Conservation (phyloP, 331 rosid genomes). For the Quercus phellos region DNA sequence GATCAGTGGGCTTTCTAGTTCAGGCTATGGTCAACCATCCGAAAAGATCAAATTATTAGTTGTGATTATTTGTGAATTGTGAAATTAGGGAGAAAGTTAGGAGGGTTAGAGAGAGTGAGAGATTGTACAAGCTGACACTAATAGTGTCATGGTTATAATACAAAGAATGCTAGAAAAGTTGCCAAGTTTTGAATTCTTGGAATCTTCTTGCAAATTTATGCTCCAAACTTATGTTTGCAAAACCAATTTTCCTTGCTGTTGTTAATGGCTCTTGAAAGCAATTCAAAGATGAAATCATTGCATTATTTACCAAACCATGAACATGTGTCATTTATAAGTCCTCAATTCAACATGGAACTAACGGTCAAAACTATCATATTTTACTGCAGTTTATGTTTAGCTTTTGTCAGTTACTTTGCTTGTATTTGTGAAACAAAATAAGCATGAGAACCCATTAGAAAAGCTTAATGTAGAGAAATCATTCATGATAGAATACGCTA, state of each 20-base stretch:
- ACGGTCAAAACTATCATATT: neutral
- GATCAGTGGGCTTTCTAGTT: constrained; percentile 98
- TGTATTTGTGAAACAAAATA: neutral
- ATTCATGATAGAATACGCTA: neutral
- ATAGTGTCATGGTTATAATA: too few relatives aligned
- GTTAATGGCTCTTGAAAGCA: neutral
- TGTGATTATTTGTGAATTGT: too few relatives aligned
- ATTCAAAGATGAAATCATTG: neutral
- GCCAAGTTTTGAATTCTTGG: too few relatives aligned
- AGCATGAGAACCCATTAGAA: neutral
- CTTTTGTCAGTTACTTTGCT: neutral
- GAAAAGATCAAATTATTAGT: too few relatives aligned
- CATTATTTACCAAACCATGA: neutral
- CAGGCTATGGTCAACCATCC: too few relatives aligned
- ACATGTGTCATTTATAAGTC: neutral
- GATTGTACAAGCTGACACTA: too few relatives aligned
- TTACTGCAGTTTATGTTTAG: neutral
- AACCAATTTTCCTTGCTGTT: neutral
- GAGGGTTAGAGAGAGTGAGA: too few relatives aligned
- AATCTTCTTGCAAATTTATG: neutral
- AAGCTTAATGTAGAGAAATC: neutral
- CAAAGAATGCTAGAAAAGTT: too few relatives aligned
- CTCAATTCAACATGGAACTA: neutral
- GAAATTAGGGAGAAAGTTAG: too few relatives aligned
- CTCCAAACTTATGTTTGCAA: neutral